Base-by-base conservation (phyloP, 1,284 basidiomycete species). In the Cutaneotrichosporon dermatis region DNA sequence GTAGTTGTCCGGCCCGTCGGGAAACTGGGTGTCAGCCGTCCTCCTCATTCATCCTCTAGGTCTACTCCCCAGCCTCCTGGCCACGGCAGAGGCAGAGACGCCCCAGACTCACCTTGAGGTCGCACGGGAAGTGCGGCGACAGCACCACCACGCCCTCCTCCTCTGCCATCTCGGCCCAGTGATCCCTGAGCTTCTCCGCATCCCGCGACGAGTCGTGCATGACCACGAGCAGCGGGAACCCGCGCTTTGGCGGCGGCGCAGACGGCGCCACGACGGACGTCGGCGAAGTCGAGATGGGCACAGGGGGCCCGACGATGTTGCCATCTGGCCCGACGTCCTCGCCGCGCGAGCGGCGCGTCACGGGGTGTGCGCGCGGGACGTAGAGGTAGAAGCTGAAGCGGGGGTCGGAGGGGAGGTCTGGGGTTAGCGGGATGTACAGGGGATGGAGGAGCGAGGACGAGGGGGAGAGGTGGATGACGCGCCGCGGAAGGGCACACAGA, bases 1-100 rank as follows among this genome's bases (percentile, higher is more conserved):
- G 57, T 62, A 66, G 57, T 66, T 64, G 60, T 66, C 62, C 37
- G 60, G 62, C 3, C 64, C 64, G 48, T 66, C 62, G 6, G 57
- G 56, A 34, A 56, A 59, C 64, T 66, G 48, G 25, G 11, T 10
- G 45, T 53, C 43, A 57, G 55, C 55, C 12, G 25, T 25, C 25
- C 25, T 25, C 25, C 25, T 25, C 25, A 25, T 25, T 25, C 25
- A 25, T 25, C 25, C 25, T 25, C 25, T 25, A 25, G 25, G 25
- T 25, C 25, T 25, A 25, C 25, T 25, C 25, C 25, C 25, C 25
- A 25, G 25, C 25, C 25, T 25, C 25, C 25, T 25, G 25, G 25
- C 25, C 25, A 25, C 25, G 25, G 25, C 25, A 25, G 25, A 25
- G 25, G 25, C 25, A 25, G 25, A 25, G 25, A 25, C 25, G 25